Conservation (phyloP, 257 asterid species). For the Solanum arcanum region DNA sequence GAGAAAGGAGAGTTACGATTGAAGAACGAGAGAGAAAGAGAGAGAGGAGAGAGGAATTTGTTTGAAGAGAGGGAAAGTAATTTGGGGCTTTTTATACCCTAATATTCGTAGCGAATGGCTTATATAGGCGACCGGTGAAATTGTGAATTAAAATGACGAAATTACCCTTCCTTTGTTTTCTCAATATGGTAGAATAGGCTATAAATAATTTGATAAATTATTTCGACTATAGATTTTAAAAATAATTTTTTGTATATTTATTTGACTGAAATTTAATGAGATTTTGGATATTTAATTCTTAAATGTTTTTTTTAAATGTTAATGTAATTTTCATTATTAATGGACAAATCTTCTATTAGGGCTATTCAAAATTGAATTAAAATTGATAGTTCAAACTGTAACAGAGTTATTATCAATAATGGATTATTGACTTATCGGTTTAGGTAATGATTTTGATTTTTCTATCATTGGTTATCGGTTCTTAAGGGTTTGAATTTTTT, state of each 20-base stretch:
- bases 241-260: background rate
- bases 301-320: no score
- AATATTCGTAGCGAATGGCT: constrained; percentile 38
- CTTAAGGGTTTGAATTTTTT: no score
- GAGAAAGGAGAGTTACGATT: background rate
- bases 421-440: accelerated
- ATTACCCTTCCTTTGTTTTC: background rate
- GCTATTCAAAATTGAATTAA: no score
- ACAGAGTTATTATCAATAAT: no score
- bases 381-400: no score
- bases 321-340: background rate
- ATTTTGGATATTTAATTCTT: background rate
- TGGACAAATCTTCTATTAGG: no score
- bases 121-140: constrained; percentile 27
- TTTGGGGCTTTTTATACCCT: constrained; percentile 77
- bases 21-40: background rate
- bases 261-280: background rate
- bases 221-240: background rate
- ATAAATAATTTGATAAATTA: background rate
- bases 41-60: background rate
- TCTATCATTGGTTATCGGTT: no score
- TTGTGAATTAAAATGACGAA: background rate
- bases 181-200: background rate
- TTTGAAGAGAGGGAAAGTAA: constrained; percentile 14
- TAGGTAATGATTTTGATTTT: no score